phyloP scores from a whole-genome alignment of 331 rosid genomes.

The Spiraea crenata region DNA sequence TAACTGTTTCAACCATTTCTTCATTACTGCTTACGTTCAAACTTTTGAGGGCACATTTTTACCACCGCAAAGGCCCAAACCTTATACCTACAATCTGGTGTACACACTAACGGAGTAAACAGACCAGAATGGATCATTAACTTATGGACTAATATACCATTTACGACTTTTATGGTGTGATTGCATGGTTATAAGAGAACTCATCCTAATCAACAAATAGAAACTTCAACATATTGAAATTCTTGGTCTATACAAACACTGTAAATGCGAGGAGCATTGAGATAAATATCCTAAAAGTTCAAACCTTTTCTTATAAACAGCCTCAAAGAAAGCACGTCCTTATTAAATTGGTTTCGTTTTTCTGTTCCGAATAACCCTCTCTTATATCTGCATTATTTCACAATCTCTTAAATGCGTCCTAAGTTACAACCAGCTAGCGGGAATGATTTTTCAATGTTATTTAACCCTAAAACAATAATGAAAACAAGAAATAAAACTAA shows the following conservation, averaged over 20 bases:
- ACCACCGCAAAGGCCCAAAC: neutral
- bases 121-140: neutral
- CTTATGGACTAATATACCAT: neutral
- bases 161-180: neutral
- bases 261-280: neutral
- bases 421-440: too few species aligned
- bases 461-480: too few species aligned
- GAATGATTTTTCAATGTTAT: too few species aligned
- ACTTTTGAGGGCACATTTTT: neutral
- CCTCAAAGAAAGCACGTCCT: neutral
- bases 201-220: neutral
- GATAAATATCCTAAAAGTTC: neutral
- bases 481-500: too few species aligned
- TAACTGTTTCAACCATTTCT: slow-evolving; percentile 7
- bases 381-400: too few species aligned
- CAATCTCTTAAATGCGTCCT: too few species aligned
- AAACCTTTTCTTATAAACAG: neutral
- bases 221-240: neutral
- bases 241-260: neutral
- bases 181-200: neutral
- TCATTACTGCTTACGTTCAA: neutral
- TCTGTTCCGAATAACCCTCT: too few species aligned
- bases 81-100: neutral
- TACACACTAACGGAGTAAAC: slow-evolving; percentile 1
- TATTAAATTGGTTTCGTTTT: too few species aligned